Evolutionary conservation across 1,284 basidiomycete genomes (phyloP).

Genomic region (Malassezia slooffiae): DNA sequence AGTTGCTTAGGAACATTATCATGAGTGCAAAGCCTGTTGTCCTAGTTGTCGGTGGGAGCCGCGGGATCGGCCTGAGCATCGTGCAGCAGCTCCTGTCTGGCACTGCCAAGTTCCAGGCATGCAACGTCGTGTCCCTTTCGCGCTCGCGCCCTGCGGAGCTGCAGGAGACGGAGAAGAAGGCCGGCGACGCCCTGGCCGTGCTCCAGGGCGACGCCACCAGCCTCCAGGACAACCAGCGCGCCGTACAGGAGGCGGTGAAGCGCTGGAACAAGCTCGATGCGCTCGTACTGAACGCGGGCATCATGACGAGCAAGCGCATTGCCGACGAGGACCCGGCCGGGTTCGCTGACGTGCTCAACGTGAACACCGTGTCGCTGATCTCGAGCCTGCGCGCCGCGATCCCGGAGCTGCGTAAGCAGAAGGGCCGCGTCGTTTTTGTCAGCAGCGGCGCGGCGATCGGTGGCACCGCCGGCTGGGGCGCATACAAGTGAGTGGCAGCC

Average conservation of each 20-base stretch:
- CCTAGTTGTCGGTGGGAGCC: conserved; percentile 41
- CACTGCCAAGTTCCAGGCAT: conserved; percentile 19
- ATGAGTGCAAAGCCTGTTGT: conserved; percentile 21
- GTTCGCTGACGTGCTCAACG: conserved; percentile 54
- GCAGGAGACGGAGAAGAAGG: conserved; percentile 34
- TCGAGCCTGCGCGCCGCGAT: conserved; percentile 58
- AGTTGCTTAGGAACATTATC: too few species aligned
- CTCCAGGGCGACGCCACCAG: conserved; percentile 57
- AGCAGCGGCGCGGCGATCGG: conserved; percentile 69
- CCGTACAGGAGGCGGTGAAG: conserved; percentile 56
- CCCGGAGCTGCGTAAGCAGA: conserved; percentile 55
- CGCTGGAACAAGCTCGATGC: conserved; percentile 60
- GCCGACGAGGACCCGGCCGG: conserved; percentile 53
- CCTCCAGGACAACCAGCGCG: conserved; percentile 54
- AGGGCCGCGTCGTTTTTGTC: conserved; percentile 63
- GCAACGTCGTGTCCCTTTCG: conserved; percentile 64
- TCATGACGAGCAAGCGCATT: conserved; percentile 45
- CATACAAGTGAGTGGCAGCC: conserved; percentile 54
- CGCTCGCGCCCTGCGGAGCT: conserved; percentile 60
- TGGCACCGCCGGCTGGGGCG: conserved; percentile 59
- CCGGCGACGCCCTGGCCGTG: conserved; percentile 32
- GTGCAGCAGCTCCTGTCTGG: conserved; percentile 55
- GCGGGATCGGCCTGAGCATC: conserved; percentile 68
- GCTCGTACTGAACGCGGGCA: conserved; percentile 68
- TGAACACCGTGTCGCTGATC: conserved; percentile 73